Base-by-base conservation (phyloP, 2,329 filamentous ascomycete genomes). In the Exophiala alcalophila region DNA sequence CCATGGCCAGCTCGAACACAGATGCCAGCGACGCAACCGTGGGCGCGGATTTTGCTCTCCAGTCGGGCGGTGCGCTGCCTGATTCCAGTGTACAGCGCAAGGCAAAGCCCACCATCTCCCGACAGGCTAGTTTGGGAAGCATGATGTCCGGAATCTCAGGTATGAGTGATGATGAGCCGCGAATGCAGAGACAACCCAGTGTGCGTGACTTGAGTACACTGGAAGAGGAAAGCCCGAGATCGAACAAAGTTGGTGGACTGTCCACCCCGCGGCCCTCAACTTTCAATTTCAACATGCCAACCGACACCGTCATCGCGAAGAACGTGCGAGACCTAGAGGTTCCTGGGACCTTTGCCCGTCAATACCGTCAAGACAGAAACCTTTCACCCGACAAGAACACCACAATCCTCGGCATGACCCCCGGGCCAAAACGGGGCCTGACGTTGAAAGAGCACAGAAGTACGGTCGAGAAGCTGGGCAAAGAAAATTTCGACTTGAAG, bases 401-500 rank as follows among this genome's bases (percentile, higher is more conserved):
- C 10, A 21, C 41, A 6, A 47, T 55, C 15, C 32, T 51, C 15
- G 67, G 66, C 14, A 73, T 75, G 18, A 73, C 73, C 1, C 65
- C 73, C 3, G 63, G 61, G 4, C 65, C 73, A 40, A 69, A 71
- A 20, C 73, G 79, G 29, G 86, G 80, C 55, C 71, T 98, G 66
- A 97, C 92, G 0, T 71, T 98, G 27, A 97, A 96, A 64, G 92
- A 98, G 65, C 92, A 98, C 65, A 95, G 91, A 61, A 94, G 85
- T 66, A 97, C 91, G 10, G 96, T 98, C 52, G 92, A 98, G 65
- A 82, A 90, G 46, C 75, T 97, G 2, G 94, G 88, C 47, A 98
- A 98, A 67, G 92, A 98, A 64, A 98, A 98, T 54, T 98, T 97
- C 61, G 91, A 96, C 62, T 70, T 97, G 41, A 96, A 97, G 66